Percentiles rank a stretch among this genome's conserved stretches.
phyloP scores from a whole-genome alignment of 1,284 basidiomycete species.

The Microbotryomycetes sp. region DNA sequence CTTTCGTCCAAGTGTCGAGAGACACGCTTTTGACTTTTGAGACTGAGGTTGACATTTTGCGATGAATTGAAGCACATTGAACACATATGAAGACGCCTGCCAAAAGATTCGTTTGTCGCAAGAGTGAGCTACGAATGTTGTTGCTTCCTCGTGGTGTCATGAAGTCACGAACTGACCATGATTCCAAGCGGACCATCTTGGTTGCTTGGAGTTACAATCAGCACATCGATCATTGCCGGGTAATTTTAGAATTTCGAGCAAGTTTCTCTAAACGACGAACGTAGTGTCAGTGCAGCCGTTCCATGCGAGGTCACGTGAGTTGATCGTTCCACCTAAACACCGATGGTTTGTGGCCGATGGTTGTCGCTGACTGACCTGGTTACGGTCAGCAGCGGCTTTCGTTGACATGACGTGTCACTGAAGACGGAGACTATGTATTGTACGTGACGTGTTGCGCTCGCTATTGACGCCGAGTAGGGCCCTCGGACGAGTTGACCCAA shows the following conservation, averaged over 20 bases:
- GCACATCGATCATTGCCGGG: conserved; percentile 42
- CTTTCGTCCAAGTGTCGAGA: conserved; percentile 42
- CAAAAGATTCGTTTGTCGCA: neutral
- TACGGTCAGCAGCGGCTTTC: conserved; percentile 17
- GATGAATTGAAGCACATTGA: conserved; percentile 42
- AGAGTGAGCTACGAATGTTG: neutral
- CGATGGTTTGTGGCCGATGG: neutral
- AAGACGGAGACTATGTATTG: too few species aligned
- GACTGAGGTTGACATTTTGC: conserved; percentile 43
- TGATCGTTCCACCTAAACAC: conserved; percentile 23
- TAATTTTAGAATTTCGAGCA: conserved; percentile 39
- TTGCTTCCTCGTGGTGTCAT: conserved; percentile 28
- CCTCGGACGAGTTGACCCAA: too few species aligned
- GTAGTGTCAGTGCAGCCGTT: too few species aligned
- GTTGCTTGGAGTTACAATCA: conserved; percentile 38
- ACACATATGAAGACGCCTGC: conserved; percentile 29
- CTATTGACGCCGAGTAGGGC: too few species aligned
- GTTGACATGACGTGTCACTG: too few species aligned
- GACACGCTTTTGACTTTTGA: conserved; percentile 43
- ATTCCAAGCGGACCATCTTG: conserved; percentile 41
- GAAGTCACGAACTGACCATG: conserved; percentile 42
- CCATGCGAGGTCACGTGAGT: conserved; percentile 35
- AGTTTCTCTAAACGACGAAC: too few species aligned
- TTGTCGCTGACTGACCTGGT: conserved; percentile 10
- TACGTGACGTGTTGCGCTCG: too few species aligned